phyloP scores from a whole-genome alignment of 495 filamentous ascomycete genomes.

The Baudoinia panamericana region DNA sequence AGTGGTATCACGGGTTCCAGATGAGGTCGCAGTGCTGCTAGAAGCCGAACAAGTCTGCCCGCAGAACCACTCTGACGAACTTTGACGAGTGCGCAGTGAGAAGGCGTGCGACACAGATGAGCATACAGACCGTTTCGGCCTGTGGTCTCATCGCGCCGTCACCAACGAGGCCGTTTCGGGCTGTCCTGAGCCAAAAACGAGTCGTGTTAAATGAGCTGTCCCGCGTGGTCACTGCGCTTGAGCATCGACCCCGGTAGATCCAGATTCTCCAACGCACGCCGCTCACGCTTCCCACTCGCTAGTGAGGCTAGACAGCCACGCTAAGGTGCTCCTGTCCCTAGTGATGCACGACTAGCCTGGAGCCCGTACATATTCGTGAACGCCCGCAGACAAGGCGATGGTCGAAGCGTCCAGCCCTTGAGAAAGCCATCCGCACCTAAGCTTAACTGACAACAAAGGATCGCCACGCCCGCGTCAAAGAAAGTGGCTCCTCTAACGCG shows the following conservation, averaged over 20 bases:
- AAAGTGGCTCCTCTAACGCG: constrained; percentile 2
- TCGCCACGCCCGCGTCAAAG: constrained; percentile 19
- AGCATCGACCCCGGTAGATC: constrained; percentile 9
- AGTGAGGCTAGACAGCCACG: constrained; percentile 12
- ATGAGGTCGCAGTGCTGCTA: too few relatives aligned
- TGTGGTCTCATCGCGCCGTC: too few relatives aligned
- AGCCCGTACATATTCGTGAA: constrained; percentile 16
- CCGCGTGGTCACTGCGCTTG: constrained; percentile 12
- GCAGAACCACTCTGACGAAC: too few relatives aligned
- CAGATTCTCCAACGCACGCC: constrained; percentile 10
- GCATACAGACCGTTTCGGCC: too few relatives aligned
- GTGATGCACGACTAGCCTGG: constrained; percentile 7
- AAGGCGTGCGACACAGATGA: too few relatives aligned
- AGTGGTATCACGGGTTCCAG: too few relatives aligned
- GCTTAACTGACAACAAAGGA: constrained; percentile 20
- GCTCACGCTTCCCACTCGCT: constrained; percentile 3
- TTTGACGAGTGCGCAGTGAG: too few relatives aligned
- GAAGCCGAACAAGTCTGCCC: too few relatives aligned
- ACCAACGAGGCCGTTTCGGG: not conserved
- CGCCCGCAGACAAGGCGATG: constrained; percentile 12
- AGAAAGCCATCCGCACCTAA: constrained; percentile 22
- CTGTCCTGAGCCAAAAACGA: not conserved
- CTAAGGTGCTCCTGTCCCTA: constrained; percentile 7
- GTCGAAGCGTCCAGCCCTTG: constrained; percentile 18
- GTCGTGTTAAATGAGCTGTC: constrained; percentile 8